Evolutionary conservation across 495 filamentous ascomycete genomes (phyloP), one percentile per base, ranked within the genome.

Genomic region (Hypoxylon subgilvum): DNA sequence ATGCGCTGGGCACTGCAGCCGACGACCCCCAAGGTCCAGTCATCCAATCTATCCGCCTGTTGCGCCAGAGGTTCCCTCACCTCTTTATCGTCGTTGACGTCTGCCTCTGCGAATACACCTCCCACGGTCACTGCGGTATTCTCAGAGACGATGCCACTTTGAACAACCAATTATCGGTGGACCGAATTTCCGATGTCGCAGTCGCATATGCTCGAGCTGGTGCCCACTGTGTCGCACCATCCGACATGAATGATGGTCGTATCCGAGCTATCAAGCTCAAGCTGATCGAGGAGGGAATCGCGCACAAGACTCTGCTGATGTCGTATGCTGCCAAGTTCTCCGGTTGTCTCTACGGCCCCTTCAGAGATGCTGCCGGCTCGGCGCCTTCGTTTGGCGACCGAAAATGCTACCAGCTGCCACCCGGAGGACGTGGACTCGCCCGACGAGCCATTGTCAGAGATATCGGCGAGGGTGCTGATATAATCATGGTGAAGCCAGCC

Each of bases 401-500:
- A 53, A 86, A 86, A 62, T 97, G 95, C 82, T 98, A 98, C 74
- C 94, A 98, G 73, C 81, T 98, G 2, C 94, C 94, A 0, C 90
- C 92, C 0, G 90, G 90, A 39, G 94, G 91, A 14, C 85, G 93
- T 16, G 94, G 94, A n/a, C 84, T 98, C 49, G 94, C 94, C 19
- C 86, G 93, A 40, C 86, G 94, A 50, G 95, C 95, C 12, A 97
- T 98, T 52, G 74, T 83, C 31, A 83, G 95, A 55, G 94, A 98
- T 68, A 91, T 97, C 39, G 80, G 79, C 52, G 94, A 98, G 72
- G 94, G 94, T 17, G 94, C 94, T 12, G 94, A 98, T 70, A 91
- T 96, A 59, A 96, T 98, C 66, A 97, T 98, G 95, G 94, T 98
- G 34, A 98, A 98, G 76, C 94, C 94, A 2, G 92, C 94, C 7